Evolutionary conservation across 2,329 filamentous ascomycete genomes (phyloP).

Genomic region (Pseudogymnoascus sp.): DNA sequence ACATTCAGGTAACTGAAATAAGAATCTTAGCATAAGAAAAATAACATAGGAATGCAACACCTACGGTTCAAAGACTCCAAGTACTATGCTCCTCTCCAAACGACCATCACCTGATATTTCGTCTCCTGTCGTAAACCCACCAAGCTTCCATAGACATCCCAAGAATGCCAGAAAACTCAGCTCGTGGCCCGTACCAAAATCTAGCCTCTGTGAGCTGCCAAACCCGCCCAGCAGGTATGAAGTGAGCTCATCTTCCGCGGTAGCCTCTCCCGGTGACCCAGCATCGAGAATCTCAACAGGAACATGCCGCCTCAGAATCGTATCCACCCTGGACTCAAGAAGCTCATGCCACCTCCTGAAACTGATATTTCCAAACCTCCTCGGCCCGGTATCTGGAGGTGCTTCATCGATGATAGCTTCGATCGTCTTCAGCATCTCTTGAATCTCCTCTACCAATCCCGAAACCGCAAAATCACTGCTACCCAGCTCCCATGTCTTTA

Average conservation of each 20-base stretch:
- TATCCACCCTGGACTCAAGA: conserved; percentile 52
- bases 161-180: conserved; percentile 91
- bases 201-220: conserved; percentile 79
- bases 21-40: conserved; percentile 7
- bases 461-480: conserved; percentile 36
- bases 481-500: conserved; percentile 46
- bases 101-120: conserved; percentile 36
- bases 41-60: conserved; percentile 30
- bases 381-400: conserved; percentile 76
- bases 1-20: conserved; percentile 64
- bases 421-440: conserved; percentile 57
- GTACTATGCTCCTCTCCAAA: conserved; percentile 71
- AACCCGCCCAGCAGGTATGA: conserved; percentile 80
- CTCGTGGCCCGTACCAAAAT: conserved; percentile 96
- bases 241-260: conserved; percentile 60
- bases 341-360: conserved; percentile 78
- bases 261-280: conserved; percentile 27
- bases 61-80: conserved; percentile 76
- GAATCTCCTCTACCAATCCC: conserved; percentile 52
- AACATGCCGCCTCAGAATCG: conserved; percentile 38
- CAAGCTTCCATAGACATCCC: conserved; percentile 83
- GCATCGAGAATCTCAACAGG: conserved; percentile 32
- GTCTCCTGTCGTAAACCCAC: conserved; percentile 58
- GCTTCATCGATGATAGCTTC: conserved; percentile 65
- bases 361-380: conserved; percentile 86